Evolutionary conservation across 140 eudicot genomes (phyloP).

Genomic region (Cichorium intybus): DNA sequence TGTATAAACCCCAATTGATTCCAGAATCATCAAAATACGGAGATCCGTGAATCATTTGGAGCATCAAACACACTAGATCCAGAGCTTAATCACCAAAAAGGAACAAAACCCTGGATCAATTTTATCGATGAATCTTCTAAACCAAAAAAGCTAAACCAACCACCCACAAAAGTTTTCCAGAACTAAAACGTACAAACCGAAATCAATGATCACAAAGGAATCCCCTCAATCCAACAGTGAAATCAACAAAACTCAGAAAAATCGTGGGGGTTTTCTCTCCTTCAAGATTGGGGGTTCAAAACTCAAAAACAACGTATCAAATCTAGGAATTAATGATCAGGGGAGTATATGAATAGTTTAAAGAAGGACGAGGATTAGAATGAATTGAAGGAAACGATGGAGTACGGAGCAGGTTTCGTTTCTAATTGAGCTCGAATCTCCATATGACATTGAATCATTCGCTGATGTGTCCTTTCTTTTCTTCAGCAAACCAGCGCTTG

Average conservation of each 20-base stretch:
- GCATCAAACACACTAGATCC: conserved; percentile 38
- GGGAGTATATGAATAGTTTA: neutral
- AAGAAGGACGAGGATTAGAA: conserved; percentile 36
- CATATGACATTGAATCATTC: conserved; percentile 26
- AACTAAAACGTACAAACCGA: too few species aligned
- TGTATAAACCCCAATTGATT: conserved; percentile 31
- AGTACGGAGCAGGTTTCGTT: conserved; percentile 44
- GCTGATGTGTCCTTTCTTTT: conserved; percentile 23
- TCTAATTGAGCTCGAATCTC: conserved; percentile 47
- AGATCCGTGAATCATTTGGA: conserved; percentile 27
- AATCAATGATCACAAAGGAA: neutral
- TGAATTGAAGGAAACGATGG: conserved; percentile 43
- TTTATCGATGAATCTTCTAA: conserved; percentile 13
- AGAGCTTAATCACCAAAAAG: conserved; percentile 31
- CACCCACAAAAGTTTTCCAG: conserved; percentile 2
- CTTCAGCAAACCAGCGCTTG: conserved; percentile 33
- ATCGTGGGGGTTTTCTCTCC: neutral
- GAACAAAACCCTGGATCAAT: conserved; percentile 8
- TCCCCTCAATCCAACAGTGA: conserved; percentile 19
- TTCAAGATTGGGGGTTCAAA: neutral
- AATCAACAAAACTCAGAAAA: conserved; percentile 11
- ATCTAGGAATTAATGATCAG: neutral
- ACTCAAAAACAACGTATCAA: conserved; percentile 2
- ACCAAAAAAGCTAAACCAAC: neutral
- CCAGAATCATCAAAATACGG: conserved; percentile 38